Base-by-base conservation (phyloP, 2,329 filamentous ascomycete genomes). In the Exophiala sideris region DNA sequence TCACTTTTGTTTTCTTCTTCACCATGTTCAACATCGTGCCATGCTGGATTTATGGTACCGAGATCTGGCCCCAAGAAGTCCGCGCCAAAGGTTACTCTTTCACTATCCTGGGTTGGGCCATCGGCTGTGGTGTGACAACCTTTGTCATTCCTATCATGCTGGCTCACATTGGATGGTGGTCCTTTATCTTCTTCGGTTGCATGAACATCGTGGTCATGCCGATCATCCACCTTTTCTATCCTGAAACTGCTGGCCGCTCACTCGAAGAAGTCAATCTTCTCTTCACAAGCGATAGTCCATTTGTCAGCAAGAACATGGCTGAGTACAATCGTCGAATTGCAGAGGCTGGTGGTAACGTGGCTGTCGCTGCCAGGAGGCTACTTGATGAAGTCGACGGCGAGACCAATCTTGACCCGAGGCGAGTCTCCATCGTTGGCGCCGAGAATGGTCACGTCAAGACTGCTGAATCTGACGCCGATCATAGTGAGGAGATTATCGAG, bases 1-100 rank as follows among this genome's bases (percentile, higher is more conserved):
- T 86, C 68, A 78, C 79, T 5, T 87, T 84, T 68, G 85, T 85
- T 56, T 81, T 82, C 3, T 82, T 80, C 49, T 86, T 85, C 56
- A 83, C 81, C 16, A 81, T 82, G 0, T 84, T 80, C 1, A 84
- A 80, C 78, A 64, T 84, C 3, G 80, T 82, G 12, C 73, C 84
- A 18, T 82, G 82, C 0, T 86, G 81, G 82, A 57, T 67, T 18
- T 66, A 68, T 48, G 68, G 75, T 0, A 72, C 76, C 32, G 78
- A 78, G 56, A 71, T 77, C 65, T 77, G 75, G 59, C 76, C 77
- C 7, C 71, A 78, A 64, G 76, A 75, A 66, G 79, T 76, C n/a
- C 73, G 78, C 29, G 73, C 75, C 29, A 79, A 78, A 68, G 77
- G 76, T 11, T 79, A 78, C 60, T 76, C 77, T 0, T 66, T 78